phyloP scores from a whole-genome alignment of 148 eudicot species.

The Silene uniflora region DNA sequence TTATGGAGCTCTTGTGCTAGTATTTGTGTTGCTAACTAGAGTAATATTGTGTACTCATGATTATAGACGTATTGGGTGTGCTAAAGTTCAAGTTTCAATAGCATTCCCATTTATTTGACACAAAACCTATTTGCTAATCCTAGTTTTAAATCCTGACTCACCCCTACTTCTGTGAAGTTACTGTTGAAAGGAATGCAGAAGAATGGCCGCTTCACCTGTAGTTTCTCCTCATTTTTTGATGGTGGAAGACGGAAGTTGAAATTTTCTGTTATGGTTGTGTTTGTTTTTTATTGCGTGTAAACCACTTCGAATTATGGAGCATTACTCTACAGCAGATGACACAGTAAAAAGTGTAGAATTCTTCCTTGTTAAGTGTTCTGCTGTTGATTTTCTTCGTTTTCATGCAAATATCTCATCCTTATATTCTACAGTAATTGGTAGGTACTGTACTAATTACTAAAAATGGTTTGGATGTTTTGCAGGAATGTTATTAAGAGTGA shows the following conservation, averaged over 20 bases:
- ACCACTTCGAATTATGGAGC: background rate
- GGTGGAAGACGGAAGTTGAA: too few species aligned
- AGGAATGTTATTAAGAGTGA: constrained; percentile 33
- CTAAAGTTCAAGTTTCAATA: too few species aligned
- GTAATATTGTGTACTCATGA: too few species aligned
- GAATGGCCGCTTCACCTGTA: background rate
- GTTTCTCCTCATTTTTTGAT: too few species aligned
- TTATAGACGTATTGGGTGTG: too few species aligned
- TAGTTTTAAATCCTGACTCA: too few species aligned
- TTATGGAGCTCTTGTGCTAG: too few species aligned
- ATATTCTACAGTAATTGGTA: background rate
- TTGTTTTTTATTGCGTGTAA: background rate
- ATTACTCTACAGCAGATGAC: background rate
- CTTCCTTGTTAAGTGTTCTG: background rate
- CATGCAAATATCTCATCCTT: background rate
- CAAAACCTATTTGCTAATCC: too few species aligned
- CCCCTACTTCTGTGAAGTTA: background rate
- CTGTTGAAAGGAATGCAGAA: background rate
- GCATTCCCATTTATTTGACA: too few species aligned
- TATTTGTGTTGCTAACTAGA: too few species aligned
- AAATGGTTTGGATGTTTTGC: constrained; percentile 13
- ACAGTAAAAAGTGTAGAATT: background rate
- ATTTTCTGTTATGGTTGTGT: background rate
- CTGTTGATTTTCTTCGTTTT: background rate
- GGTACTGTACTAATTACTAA: background rate